phyloP scores from a whole-genome alignment of 257 asterid species.

The Solanum medicagineum region DNA sequence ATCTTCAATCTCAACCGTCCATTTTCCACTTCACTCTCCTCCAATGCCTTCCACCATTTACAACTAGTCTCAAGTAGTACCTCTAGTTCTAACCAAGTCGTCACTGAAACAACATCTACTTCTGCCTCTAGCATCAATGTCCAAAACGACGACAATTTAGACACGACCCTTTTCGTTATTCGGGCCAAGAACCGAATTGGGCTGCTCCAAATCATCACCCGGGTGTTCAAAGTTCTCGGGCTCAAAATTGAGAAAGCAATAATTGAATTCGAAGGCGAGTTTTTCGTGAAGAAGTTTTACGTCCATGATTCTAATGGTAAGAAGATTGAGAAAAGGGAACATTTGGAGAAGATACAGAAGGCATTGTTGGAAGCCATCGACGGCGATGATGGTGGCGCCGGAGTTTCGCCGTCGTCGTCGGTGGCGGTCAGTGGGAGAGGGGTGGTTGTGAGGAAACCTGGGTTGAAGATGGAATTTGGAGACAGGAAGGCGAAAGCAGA shows the following conservation, averaged over 20 bases:
- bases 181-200: constrained; percentile 30
- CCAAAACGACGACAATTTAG: constrained; percentile 15
- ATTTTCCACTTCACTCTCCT: constrained; percentile 3
- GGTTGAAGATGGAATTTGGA: constrained; percentile 16
- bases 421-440: constrained; percentile 28
- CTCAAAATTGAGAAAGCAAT: constrained; percentile 22
- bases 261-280: constrained; percentile 31
- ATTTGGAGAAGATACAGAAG: constrained; percentile 22
- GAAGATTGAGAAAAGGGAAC: constrained; percentile 18
- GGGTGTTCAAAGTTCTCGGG: constrained; percentile 30
- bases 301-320: constrained; percentile 20
- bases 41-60: background rate
- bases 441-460: constrained; percentile 30
- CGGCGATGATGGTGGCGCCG: background rate
- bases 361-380: constrained; percentile 32
- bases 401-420: background rate
- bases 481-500: constrained; percentile 21
- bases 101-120: background rate
- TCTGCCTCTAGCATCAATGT: constrained; percentile 1
- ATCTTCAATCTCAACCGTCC: background rate
- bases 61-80: constrained; percentile 5
- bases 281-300: constrained; percentile 17
- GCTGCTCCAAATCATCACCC: constrained; percentile 28
- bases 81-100: background rate
- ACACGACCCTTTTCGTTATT: constrained; percentile 23